These are phyloP conservation scores for Glonium stellatum DNA, from an alignment of 495 filamentous ascomycete genomes.

Conservation along the genomic window DNA sequence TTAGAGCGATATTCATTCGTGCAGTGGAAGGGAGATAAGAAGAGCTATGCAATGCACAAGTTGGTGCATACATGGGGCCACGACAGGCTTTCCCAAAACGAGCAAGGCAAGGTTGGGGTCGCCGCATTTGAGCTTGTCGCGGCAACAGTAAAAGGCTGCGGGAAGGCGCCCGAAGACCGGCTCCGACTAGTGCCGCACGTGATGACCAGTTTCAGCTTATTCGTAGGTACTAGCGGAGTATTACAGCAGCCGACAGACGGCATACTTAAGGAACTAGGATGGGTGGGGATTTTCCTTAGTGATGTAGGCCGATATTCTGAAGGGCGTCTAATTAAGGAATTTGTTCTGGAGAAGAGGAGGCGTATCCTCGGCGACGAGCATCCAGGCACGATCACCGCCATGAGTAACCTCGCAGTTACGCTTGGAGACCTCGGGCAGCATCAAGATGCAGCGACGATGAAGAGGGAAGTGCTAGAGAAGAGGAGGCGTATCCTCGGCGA, in stretches of 20 bases:
- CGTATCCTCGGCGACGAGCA: not conserved
- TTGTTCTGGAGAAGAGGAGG: not conserved
- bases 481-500: not conserved
- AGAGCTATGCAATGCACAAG: conserved; percentile 24
- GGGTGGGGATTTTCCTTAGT: not conserved
- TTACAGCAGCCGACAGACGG: not conserved
- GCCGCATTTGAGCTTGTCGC: not conserved
- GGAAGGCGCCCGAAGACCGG: no score
- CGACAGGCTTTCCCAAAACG: conserved; percentile 6
- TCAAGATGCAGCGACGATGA: not conserved
- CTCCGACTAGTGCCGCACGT: conserved; percentile 14
- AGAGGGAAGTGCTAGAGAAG: not conserved
- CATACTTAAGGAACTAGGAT: not conserved
- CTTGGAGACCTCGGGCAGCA: not conserved
- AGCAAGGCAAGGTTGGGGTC: conserved; percentile 4
- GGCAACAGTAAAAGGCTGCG: not conserved
- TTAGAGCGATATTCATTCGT: conserved; percentile 8
- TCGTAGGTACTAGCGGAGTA: not conserved
- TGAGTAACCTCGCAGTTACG: conserved; percentile 6
- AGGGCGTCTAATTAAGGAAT: not conserved
- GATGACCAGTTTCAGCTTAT: conserved; percentile 11
- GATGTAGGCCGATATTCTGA: not conserved
- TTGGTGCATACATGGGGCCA: conserved; percentile 21
- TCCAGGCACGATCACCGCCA: conserved; percentile 4
- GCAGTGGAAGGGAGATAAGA: conserved; percentile 11